Evolutionary conservation across 257 asterid species (phyloP).

Genomic region (Mentha longifolia): DNA sequence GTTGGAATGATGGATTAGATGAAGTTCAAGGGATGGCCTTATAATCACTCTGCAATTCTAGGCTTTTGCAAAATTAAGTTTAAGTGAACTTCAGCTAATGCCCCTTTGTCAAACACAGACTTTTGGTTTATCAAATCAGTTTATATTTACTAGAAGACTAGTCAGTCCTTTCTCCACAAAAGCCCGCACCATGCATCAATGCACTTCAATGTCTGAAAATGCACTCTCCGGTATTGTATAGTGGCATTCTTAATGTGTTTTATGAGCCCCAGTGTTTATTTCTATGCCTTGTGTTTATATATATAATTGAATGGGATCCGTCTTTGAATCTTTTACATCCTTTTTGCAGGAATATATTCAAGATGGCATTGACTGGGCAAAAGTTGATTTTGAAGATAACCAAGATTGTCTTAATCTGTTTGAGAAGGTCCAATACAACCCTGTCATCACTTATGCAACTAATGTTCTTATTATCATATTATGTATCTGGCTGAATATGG

Average conservation of each 20-base stretch:
- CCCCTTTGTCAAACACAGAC: neutral
- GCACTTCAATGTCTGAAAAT: neutral
- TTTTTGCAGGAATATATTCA: slow-evolving; percentile 83
- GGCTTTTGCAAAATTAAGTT: neutral
- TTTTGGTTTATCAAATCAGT: neutral
- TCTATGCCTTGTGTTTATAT: slow-evolving; percentile 8
- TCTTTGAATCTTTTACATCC: slow-evolving; percentile 23
- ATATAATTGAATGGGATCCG: slow-evolving; percentile 20
- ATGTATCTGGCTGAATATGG: slow-evolving; percentile 23
- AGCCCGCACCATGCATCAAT: neutral
- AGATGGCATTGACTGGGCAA: slow-evolving; percentile 99
- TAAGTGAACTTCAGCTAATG: neutral
- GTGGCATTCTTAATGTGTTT: slow-evolving; percentile 1
- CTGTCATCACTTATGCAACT: slow-evolving; percentile 14
- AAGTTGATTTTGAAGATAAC: slow-evolving; percentile 96
- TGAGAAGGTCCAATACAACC: slow-evolving; percentile 75
- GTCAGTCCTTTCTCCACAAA: neutral
- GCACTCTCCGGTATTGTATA: neutral
- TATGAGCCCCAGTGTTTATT: too few species aligned
- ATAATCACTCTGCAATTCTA: neutral
- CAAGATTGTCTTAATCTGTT: slow-evolving; percentile 95
- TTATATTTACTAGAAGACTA: slow-evolving; percentile 1
- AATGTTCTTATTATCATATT: slow-evolving; percentile 18
- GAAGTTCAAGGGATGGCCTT: slow-evolving; percentile 3
- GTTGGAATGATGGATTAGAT: neutral